Evolutionary conservation across 306 rosid genomes (phyloP), one percentile per base, ranked within the genome.

Genomic region (Prunus mira): DNA sequence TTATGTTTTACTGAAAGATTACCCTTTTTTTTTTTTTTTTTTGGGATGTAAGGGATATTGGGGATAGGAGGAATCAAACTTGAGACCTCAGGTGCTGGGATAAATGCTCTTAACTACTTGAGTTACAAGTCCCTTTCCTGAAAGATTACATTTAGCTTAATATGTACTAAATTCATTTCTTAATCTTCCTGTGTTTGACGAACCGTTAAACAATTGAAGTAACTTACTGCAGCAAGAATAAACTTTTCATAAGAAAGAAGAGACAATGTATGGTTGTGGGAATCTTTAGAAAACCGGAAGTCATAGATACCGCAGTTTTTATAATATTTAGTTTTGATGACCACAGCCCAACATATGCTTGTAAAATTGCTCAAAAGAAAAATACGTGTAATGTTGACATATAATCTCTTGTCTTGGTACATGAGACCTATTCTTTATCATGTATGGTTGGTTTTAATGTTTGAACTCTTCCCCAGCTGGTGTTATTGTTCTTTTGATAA

Each of bases 181-280:
- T 64, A 14, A 41, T 74, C 72, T 75, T 78, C 80, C 22, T n/a
- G 52, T 11, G 51, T 66, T 66, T 66, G 70, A 52, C 28, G 34
- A 79, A 67, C 78, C 67, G 20, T 72, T 84, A 49, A 76, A 78
- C 46, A 28, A 28, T 62, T 6, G 20, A 51, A 60, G 74, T 17
- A 28, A 51, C 71, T 76, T 84, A 77, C 84, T 18, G 82, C 80
- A 63, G 82, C 76, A 89, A 63, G 54, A 69, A 60, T 76, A 84
- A 12, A 62, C 13, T 62, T 84, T 71, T 86, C 68, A 13, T 32
- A 72, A 17, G 67, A 50, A 72, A 65, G 79, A 76, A 84, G 86
- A 84, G 97, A 89, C 97, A 88, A 89, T 57, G 62, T 51, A 72
- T 49, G 73, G 72, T 69, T 64, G 71, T 50, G 61, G 56, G 96